Evolutionary conservation across 2,329 filamentous ascomycete genomes (phyloP).

Genomic region (Xylariaceae sp.): DNA sequence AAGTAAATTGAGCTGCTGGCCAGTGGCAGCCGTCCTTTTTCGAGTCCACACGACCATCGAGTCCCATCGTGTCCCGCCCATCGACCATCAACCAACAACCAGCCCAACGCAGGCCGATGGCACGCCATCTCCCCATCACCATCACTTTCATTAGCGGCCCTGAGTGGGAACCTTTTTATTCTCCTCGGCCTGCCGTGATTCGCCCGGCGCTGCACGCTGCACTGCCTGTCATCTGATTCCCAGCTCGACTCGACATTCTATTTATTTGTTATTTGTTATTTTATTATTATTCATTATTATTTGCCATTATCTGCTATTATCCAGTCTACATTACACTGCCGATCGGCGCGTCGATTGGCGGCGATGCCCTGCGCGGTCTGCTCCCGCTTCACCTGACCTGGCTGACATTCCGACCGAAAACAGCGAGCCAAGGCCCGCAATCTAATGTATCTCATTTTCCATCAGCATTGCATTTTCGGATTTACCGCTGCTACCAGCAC

Average conservation of each 20-base stretch:
- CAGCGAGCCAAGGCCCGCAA: constrained; percentile 4
- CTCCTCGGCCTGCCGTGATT: constrained; percentile 15
- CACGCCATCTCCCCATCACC: constrained; percentile 6
- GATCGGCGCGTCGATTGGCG: too few species aligned
- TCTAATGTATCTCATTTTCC: not conserved
- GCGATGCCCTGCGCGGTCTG: constrained; percentile 8
- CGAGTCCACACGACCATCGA: not conserved
- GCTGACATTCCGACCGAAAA: constrained; percentile 9
- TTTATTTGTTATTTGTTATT: constrained; percentile 6
- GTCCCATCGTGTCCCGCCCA: too few species aligned
- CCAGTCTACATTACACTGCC: too few species aligned
- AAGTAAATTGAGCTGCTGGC: constrained; percentile 5
- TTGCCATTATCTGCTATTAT: too few species aligned
- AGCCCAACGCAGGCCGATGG: constrained; percentile 15
- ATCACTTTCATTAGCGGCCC: constrained; percentile 2
- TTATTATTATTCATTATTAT: too few species aligned
- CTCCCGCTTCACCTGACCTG: constrained; percentile 17
- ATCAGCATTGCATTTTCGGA: not conserved
- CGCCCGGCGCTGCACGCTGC: constrained; percentile 17
- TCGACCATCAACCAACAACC: not conserved
- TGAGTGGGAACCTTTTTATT: constrained; percentile 4
- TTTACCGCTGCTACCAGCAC: constrained; percentile 11
- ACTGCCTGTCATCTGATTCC: constrained; percentile 20
- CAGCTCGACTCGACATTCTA: constrained; percentile 11
- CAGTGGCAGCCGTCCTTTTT: constrained; percentile 7